These are phyloP conservation scores for Suillus plorans DNA, from an alignment of 768 basidiomycete genomes.

Conservation along the genomic window DNA sequence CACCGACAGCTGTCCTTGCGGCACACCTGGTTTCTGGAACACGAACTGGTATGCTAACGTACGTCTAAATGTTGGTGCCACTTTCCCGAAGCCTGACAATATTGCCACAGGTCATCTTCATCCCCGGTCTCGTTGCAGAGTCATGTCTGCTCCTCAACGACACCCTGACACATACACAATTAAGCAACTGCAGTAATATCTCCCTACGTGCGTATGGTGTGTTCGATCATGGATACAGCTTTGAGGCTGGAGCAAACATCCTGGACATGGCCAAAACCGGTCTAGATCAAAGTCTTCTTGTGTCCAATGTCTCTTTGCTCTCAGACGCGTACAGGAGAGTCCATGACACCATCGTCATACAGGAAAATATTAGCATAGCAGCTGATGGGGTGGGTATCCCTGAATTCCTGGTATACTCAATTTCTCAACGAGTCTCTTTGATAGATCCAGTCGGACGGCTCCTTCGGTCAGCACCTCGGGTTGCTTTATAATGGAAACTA, in stretches of 20 bases:
- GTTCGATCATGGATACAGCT: slow-evolving; percentile 45
- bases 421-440: background rate
- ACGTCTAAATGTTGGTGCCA: slow-evolving; percentile 10
- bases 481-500: slow-evolving; percentile 76
- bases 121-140: slow-evolving; percentile 57
- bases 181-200: slow-evolving; percentile 48
- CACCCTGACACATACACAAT: slow-evolving; percentile 42
- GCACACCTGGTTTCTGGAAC: slow-evolving; percentile 54
- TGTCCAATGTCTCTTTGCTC: slow-evolving; percentile 43
- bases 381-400: slow-evolving; percentile 57
- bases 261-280: slow-evolving; percentile 66
- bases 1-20: slow-evolving; percentile 52
- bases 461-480: slow-evolving; percentile 49
- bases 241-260: slow-evolving; percentile 62
- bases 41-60: slow-evolving; percentile 67
- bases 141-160: slow-evolving; percentile 55
- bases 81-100: background rate
- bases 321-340: slow-evolving; percentile 49
- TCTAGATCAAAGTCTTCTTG: slow-evolving; percentile 46
- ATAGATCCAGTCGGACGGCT: slow-evolving; percentile 27
- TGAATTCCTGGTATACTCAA: background rate
- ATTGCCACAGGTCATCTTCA: slow-evolving; percentile 50
- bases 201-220: slow-evolving; percentile 50
- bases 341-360: slow-evolving; percentile 52
- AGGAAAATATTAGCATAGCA: slow-evolving; percentile 34